Evolutionary conservation across 257 asterid species (phyloP), one percentile per base, ranked within the genome.

Genomic region (Ehretia macrophylla): DNA sequence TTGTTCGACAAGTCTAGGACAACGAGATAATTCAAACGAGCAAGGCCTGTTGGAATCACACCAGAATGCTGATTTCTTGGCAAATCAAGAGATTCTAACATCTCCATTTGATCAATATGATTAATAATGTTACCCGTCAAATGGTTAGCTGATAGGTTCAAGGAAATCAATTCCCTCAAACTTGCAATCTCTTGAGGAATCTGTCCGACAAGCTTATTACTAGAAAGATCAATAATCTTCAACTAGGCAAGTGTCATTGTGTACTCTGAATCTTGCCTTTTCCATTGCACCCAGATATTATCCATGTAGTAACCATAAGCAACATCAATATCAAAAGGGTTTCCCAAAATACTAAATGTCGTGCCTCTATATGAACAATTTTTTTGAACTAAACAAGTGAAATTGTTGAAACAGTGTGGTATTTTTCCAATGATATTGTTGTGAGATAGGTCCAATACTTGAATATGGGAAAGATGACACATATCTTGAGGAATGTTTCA

Each of bases 51-150:
- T 0, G 82, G 84, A 38, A 78, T 81, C 52, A 44, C 50, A 8
- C 82, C 78, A 0, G 65, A 69, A 35, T 75, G 63, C 0, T 55
- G 64, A 63, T 81, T 77, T 16, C 47, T 14, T 11, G 87, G 75
- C 1, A 77, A 4, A 47, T 77, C 82, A 21, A 77, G 80, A 11
- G 19, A 21, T 54, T 77, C 80, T 42, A 77, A 45, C 60, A 32
- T 51, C 32, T 62, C 62, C 78, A 81, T 77, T 10, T 68, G 40
- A 38, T 68, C 54, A 8, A 77, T 55, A 11, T 45, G 21, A 1
- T 51, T 14, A 55, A 51, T 40, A 50, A 77, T 52, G 8, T 45
- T 66, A 48, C 82, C 78, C 5, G 63, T 64, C 52, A 72, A 63
- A 20, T 59, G 58, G 39, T 76, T 72, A 40, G 51, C 60, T 6